Evolutionary conservation across 805 yeast species (phyloP).

Genomic region (Yarrowia yakushimensis): DNA sequence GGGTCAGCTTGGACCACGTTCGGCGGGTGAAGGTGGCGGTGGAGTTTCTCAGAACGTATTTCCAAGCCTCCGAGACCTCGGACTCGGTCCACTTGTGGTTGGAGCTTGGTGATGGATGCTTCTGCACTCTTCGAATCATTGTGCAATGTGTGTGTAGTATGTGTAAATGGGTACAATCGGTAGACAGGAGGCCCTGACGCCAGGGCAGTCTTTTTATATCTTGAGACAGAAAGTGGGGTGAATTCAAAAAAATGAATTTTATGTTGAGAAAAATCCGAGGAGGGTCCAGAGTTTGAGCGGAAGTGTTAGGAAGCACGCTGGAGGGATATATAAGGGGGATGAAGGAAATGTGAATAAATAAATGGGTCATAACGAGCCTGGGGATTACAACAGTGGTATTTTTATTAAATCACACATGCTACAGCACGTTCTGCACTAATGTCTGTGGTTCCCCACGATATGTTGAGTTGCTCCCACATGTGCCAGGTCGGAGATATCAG

Average conservation of each 20-base stretch:
- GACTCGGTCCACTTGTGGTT: background rate
- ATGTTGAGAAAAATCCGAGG: too few relatives aligned
- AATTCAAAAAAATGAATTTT: too few relatives aligned
- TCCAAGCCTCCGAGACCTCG: conserved; percentile 3
- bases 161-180: background rate
- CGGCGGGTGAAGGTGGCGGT: background rate
- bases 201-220: background rate
- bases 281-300: background rate
- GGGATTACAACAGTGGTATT: too few relatives aligned
- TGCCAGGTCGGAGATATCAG: background rate
- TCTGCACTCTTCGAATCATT: background rate
- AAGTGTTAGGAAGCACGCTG: background rate
- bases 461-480: background rate
- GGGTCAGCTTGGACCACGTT: background rate
- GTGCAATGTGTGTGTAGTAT: background rate
- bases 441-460: too few relatives aligned
- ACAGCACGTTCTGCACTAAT: background rate
- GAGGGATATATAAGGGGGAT: background rate
- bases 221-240: background rate
- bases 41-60: conserved; percentile 7
- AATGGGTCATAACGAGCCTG: too few relatives aligned
- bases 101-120: background rate
- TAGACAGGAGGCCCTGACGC: background rate
- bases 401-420: too few relatives aligned
- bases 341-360: background rate